Evolutionary conservation across 2,329 filamentous ascomycete species (phyloP).

Genomic region (Triangularia verruculosa): DNA sequence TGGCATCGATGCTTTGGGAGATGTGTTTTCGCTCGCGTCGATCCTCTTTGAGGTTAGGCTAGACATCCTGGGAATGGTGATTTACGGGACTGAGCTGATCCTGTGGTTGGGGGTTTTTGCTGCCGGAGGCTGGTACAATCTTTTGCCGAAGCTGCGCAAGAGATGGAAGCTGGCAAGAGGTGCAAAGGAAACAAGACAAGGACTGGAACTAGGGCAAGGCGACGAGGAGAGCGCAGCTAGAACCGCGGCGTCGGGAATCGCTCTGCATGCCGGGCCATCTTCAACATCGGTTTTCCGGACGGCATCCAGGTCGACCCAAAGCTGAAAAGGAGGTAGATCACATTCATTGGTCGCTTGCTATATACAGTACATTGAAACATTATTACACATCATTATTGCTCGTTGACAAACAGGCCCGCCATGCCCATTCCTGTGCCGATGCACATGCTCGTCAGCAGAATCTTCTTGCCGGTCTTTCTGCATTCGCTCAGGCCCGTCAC

Average conservation of each 20-base stretch:
- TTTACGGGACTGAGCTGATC: conserved; percentile 63
- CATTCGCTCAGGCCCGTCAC: conserved; percentile 87
- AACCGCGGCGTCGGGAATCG: neutral
- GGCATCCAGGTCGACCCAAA: conserved; percentile 27
- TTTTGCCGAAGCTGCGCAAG: conserved; percentile 54
- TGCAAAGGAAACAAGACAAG: neutral
- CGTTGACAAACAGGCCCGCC: conserved; percentile 64
- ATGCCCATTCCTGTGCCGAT: conserved; percentile 68
- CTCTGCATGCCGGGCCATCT: conserved; percentile 3
- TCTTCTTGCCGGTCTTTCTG: conserved; percentile 81
- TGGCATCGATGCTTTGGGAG: conserved; percentile 65
- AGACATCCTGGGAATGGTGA: conserved; percentile 61
- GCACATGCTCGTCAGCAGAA: conserved; percentile 90
- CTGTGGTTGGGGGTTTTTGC: conserved; percentile 67
- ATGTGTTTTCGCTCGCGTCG: conserved; percentile 64
- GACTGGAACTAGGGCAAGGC: too few species aligned
- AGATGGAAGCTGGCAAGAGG: conserved; percentile 26
- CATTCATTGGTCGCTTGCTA: neutral
- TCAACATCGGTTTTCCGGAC: conserved; percentile 10
- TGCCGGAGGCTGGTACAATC: conserved; percentile 63
- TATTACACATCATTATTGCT: conserved; percentile 33
- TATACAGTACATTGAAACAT: conserved; percentile 2
- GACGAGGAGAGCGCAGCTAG: neutral
- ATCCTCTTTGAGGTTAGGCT: conserved; percentile 58
- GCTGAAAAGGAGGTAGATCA: neutral